phyloP scores from a whole-genome alignment of 192 early-diverging fungal genomes.

The Pilobolus umbonatus region DNA sequence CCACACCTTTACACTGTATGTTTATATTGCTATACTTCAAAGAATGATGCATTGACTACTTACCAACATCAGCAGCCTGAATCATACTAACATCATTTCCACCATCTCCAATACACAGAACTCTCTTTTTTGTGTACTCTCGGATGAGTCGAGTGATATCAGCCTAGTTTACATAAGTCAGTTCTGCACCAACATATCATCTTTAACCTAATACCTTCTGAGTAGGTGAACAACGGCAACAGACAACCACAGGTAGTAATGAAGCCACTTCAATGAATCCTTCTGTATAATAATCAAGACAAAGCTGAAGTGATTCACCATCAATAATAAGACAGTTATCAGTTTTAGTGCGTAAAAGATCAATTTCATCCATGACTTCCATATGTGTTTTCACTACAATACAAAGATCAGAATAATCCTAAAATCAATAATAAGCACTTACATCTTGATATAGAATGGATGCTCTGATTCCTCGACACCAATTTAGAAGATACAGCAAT shows the following conservation, averaged over 20 bases:
- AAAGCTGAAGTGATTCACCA: conserved; percentile 83
- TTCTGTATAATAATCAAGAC: conserved; percentile 66
- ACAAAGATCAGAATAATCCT: background rate
- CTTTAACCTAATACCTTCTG: conserved; percentile 86
- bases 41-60: background rate
- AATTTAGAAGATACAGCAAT: conserved; percentile 92
- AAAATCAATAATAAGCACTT: conserved; percentile 15
- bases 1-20: conserved; percentile 57
- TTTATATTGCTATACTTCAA: background rate
- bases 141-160: conserved; percentile 84
- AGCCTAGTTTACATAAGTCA: conserved; percentile 38
- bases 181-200: background rate
- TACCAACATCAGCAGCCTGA: conserved; percentile 83
- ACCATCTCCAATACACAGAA: conserved; percentile 92
- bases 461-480: conserved; percentile 83
- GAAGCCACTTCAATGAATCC: conserved; percentile 79
- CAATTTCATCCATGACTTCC: conserved; percentile 67
- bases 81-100: conserved; percentile 99
- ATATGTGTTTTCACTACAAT: conserved; percentile 42
- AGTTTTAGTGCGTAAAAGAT: conserved; percentile 58
- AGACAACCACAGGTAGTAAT: conserved; percentile 79
- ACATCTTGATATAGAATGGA: conserved; percentile 76
- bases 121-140: conserved; percentile 64
- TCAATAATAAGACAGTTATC: conserved; percentile 90
- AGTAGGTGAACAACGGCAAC: conserved; percentile 96